Evolutionary conservation across 768 basidiomycete species (phyloP).

Genomic region (Trametes cingulata): DNA sequence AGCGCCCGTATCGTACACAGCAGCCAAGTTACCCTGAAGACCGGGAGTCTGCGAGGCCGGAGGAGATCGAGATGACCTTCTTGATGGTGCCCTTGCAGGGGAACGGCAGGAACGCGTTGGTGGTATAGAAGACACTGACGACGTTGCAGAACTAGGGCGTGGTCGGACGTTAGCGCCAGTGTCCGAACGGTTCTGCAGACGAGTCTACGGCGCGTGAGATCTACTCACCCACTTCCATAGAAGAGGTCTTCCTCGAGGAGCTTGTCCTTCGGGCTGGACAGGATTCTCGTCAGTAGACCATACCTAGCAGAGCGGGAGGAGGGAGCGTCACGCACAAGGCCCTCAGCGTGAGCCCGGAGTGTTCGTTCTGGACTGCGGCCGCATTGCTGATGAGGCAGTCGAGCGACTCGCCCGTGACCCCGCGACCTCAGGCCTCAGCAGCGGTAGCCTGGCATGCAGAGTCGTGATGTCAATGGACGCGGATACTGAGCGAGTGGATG

Average conservation of each 20-base stretch:
- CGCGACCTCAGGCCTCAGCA: no score
- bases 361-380: constrained; percentile 21
- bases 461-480: no score
- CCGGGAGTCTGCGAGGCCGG: constrained; percentile 33
- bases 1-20: constrained; percentile 25
- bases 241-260: constrained; percentile 29
- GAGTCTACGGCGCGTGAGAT: no score
- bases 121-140: constrained; percentile 37
- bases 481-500: no score
- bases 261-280: constrained; percentile 20
- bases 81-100: constrained; percentile 34
- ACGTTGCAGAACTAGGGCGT: constrained; percentile 36
- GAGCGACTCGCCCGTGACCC: constrained; percentile 36
- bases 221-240: constrained; percentile 18
- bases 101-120: constrained; percentile 42
- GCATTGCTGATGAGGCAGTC: constrained; percentile 43
- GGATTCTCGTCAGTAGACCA: neutral
- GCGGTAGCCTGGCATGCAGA: no score
- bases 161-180: neutral
- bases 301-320: no score
- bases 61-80: constrained; percentile 38
- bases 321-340: constrained; percentile 25
- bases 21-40: no score
- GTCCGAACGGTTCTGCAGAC: neutral
- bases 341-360: constrained; percentile 16